Base-by-base conservation (phyloP, 768 basidiomycete species). In the Hydnomerulius pinastri region DNA sequence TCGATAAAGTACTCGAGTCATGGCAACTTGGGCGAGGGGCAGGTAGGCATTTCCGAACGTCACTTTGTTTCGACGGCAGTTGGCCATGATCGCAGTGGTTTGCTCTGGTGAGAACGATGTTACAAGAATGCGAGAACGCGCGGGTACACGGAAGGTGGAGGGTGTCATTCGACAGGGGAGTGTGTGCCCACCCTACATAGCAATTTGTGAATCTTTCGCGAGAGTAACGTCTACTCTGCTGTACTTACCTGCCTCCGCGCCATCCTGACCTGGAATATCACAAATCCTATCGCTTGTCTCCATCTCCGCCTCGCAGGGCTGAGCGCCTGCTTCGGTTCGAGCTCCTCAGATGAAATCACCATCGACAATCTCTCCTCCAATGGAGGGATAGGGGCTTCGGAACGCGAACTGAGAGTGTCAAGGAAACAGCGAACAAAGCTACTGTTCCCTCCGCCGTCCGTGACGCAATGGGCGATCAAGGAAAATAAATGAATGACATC, bases 41-140 rank as follows among this genome's bases (percentile, higher is more conserved):
- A 78, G 72, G 32, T 72, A 74, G 4, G 71, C 79, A 38, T 75
- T 73, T 1, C 82, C 82, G 32, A 84, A 77, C 0, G 82, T 81
- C 20, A 83, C 27, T 1, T 60, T 55, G 17, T 77, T 59, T 29
- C 61, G 56, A 37, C 74, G 75, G 54, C 81, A 82, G 27, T 63
- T 71, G 15, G 50, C 40, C 1, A 71, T 44, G 36, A 81, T 70
- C 2, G 36, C 41, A 9, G 50, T 45, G 11, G 71, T 74, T 35
- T 67, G 60, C 7, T 68, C 59, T 1, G 37, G 37, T 2, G 73
- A 63, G 37, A 76, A 69, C 6, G 54, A 50, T 21, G 44, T 49
- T 4, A 46, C 33, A 10, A 62, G 38, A 12, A 24, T n/a, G 25
- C 63, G 60, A 18, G 77, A 72, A 21, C 57, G 57, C 5, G 80